Conservation (phyloP, 345 rosid genomes). For the Adansonia digitata region DNA sequence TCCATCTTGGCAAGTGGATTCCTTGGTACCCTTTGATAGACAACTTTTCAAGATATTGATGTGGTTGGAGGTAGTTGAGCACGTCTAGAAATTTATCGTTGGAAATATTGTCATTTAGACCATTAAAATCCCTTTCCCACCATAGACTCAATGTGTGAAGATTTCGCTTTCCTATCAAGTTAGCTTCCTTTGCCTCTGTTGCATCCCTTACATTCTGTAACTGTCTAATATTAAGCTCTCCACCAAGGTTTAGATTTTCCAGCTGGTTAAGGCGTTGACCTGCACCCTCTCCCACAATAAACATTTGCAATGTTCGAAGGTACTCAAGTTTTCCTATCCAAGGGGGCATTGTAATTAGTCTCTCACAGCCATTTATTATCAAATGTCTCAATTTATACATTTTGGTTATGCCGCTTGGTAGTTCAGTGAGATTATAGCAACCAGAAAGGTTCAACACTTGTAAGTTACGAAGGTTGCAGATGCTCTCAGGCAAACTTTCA, state of each 20-base stretch:
- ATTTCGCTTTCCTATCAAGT: neutral
- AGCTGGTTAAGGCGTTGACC: slow-evolving; percentile 12
- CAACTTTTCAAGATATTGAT: slow-evolving; percentile 13
- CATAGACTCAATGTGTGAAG: slow-evolving; percentile 10
- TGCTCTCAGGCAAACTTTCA: slow-evolving; percentile 10
- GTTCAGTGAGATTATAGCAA: slow-evolving; percentile 17
- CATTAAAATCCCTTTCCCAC: slow-evolving; percentile 12
- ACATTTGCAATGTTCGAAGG: slow-evolving; percentile 20
- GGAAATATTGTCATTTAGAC: neutral
- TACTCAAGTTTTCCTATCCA: slow-evolving; percentile 4
- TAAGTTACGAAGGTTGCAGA: slow-evolving; percentile 16
- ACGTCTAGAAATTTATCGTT: neutral
- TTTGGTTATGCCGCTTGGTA: slow-evolving; percentile 10
- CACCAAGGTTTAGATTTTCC: slow-evolving; percentile 7
- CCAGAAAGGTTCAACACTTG: slow-evolving; percentile 17
- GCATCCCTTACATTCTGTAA: slow-evolving; percentile 11
- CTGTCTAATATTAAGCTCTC: slow-evolving; percentile 9
- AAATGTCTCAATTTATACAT: slow-evolving; percentile 19
- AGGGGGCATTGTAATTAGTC: slow-evolving; percentile 9
- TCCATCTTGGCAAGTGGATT: slow-evolving; percentile 20
- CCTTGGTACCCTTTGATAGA: slow-evolving; percentile 14
- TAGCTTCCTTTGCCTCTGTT: neutral
- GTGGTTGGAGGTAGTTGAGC: slow-evolving; percentile 16
- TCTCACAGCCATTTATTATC: slow-evolving; percentile 12
- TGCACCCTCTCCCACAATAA: slow-evolving; percentile 16